These are phyloP conservation scores for Melaleuca quinquenervia DNA, from an alignment of 345 rosid genomes.

Conservation along the genomic window DNA sequence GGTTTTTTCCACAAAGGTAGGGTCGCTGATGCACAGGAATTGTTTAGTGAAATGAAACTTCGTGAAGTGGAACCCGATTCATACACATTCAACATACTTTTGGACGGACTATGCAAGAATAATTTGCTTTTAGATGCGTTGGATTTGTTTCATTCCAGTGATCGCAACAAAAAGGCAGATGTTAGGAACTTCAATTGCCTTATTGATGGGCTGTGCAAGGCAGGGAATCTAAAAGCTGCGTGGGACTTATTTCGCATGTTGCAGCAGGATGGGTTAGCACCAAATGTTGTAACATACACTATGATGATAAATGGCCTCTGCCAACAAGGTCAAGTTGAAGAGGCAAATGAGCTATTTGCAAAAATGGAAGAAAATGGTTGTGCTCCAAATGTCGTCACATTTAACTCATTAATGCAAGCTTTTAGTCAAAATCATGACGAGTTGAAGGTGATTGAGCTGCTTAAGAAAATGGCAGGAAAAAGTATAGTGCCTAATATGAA, in stretches of 20 bases:
- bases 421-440: conserved; percentile 3
- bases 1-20: conserved; percentile 7
- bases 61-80: neutral
- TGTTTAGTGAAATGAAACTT: conserved; percentile 8
- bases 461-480: conserved; percentile 21
- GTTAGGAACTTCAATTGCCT: conserved; percentile 8
- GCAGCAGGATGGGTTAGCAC: conserved; percentile 2
- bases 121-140: conserved; percentile 9
- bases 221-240: conserved; percentile 5
- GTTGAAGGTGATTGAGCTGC: conserved; percentile 7
- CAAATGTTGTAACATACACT: conserved; percentile 11
- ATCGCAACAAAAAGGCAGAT: neutral
- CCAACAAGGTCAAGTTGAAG: neutral
- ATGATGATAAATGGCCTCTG: conserved; percentile 15
- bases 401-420: conserved; percentile 3
- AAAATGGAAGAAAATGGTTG: conserved; percentile 19
- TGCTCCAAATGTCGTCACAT: conserved; percentile 8
- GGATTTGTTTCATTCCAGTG: conserved; percentile 1
- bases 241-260: conserved; percentile 8
- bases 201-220: conserved; percentile 7
- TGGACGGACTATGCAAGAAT: conserved; percentile 19
- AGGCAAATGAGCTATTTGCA: conserved; percentile 4
- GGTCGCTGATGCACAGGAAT: conserved; percentile 4
- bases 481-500: conserved; percentile 9
- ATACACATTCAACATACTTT: neutral